Evolutionary conservation across 495 filamentous ascomycete species (phyloP).

Genomic region (Extremus antarcticus): DNA sequence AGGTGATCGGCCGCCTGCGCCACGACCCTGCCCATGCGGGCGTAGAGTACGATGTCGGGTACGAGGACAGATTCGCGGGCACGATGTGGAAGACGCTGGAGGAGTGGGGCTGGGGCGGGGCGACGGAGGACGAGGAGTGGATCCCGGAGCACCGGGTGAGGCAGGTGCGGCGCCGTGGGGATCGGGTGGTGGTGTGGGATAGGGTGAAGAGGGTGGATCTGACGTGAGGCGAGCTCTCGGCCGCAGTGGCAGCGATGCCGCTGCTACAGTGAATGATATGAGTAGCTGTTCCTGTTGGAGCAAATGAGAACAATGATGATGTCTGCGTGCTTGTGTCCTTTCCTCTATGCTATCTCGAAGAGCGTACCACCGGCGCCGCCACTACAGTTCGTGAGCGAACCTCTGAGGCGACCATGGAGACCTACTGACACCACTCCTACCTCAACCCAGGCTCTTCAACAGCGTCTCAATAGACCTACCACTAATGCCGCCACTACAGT

Average conservation of each 20-base stretch:
- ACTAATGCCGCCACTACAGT: too few species aligned
- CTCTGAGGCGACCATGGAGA: too few species aligned
- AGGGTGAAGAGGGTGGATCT: constrained; percentile 6
- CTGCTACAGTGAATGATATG: neutral
- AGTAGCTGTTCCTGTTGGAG: neutral
- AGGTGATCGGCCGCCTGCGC: neutral
- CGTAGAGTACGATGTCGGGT: constrained; percentile 11
- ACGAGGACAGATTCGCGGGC: constrained; percentile 6
- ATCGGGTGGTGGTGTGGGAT: constrained; percentile 8
- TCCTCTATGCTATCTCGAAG: neutral
- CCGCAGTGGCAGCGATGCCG: neutral
- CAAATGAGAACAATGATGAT: neutral
- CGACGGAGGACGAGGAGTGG: constrained; percentile 12
- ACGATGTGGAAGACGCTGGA: constrained; percentile 8
- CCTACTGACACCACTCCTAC: too few species aligned
- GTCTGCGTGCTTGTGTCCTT: neutral
- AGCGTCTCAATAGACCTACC: too few species aligned
- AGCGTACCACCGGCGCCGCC: neutral
- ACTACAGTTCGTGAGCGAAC: neutral
- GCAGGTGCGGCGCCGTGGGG: neutral
- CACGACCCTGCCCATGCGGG: neutral
- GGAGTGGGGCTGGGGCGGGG: constrained; percentile 3
- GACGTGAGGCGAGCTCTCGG: neutral
- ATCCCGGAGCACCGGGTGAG: constrained; percentile 11
- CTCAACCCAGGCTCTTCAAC: too few species aligned